Percentiles rank a stretch among this genome's conserved stretches.
These are phyloP conservation scores for Kalmusia sp. DNA, from an alignment of 2,329 filamentous ascomycete genomes.

Conservation along the genomic window DNA sequence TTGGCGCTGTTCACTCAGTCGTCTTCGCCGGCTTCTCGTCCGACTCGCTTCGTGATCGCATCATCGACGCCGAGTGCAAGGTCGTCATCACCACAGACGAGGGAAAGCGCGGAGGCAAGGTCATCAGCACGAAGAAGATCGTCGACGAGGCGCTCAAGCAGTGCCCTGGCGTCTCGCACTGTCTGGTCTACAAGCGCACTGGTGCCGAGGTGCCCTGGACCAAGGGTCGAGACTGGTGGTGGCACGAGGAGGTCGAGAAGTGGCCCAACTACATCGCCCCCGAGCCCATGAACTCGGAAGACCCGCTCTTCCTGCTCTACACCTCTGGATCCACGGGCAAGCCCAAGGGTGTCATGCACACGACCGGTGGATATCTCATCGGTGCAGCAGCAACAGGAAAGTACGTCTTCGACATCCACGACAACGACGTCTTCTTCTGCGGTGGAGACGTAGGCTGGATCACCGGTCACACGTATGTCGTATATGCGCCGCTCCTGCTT, in stretches of 20 bases:
- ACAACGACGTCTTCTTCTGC: conserved; percentile 93
- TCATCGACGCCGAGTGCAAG: conserved; percentile 87
- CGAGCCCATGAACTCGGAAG: conserved; percentile 88
- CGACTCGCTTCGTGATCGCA: conserved; percentile 93
- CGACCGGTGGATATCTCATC: conserved; percentile 91
- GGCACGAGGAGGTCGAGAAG: conserved; percentile 98
- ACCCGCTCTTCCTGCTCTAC: conserved; percentile 96
- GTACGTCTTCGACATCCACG: conserved; percentile 98
- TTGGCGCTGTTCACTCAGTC: conserved; percentile 95
- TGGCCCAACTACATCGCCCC: conserved; percentile 92
- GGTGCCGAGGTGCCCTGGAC: conserved; percentile 93
- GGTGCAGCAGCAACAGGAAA: conserved; percentile 94
- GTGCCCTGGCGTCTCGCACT: conserved; percentile 85
- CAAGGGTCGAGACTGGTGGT: conserved; percentile 89
- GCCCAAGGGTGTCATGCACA: conserved; percentile 99
- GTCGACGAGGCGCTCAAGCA: conserved; percentile 97
- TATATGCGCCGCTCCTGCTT: conserved; percentile 91
- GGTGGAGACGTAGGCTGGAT: conserved; percentile 99
- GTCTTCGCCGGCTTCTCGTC: conserved; percentile 98
- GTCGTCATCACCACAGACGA: conserved; percentile 97
- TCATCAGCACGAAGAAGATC: conserved; percentile 98
- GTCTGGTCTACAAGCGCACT: conserved; percentile 93
- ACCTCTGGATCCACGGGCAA: conserved; percentile 98
- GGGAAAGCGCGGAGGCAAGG: conserved; percentile 95
- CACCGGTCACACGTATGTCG: conserved; percentile 97